A percentile compares a stretch with the other conserved stretches of the same genome.
Conservation (phyloP, 495 filamentous ascomycete species). For the Thozetella sp. region DNA sequence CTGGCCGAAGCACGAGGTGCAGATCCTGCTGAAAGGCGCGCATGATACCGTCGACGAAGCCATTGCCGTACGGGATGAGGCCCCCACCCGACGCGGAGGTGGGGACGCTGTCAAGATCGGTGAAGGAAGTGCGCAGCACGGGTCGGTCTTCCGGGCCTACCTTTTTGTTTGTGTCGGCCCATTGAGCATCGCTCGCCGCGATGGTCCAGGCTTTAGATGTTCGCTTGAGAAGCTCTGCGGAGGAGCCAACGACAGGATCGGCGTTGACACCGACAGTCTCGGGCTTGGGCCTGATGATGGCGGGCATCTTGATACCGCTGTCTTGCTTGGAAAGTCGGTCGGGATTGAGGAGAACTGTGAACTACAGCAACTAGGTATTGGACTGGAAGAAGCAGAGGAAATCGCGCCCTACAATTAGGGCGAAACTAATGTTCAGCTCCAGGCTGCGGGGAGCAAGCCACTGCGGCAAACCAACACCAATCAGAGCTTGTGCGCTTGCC, state of each 20-base stretch:
- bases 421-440: too few relatives aligned
- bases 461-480: too few relatives aligned
- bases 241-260: neutral
- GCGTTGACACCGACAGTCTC: neutral
- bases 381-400: too few relatives aligned
- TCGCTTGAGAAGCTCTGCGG: neutral
- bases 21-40: slow-evolving; percentile 29
- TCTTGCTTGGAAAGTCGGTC: too few relatives aligned
- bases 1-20: slow-evolving; percentile 36
- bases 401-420: too few relatives aligned
- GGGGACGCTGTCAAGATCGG: neutral
- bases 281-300: neutral
- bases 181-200: neutral
- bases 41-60: slow-evolving; percentile 26
- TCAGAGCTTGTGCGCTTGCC: too few relatives aligned
- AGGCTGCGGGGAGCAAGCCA: too few relatives aligned
- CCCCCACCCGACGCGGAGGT: neutral
- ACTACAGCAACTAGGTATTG: too few relatives aligned
- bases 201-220: neutral
- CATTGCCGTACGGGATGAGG: slow-evolving; percentile 13
- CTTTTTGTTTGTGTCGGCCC: neutral
- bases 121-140: neutral
- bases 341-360: too few relatives aligned
- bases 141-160: neutral
- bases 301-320: too few relatives aligned